Conservation (phyloP, 2,329 filamentous ascomycete species). For the Aspergillus jensenii region DNA sequence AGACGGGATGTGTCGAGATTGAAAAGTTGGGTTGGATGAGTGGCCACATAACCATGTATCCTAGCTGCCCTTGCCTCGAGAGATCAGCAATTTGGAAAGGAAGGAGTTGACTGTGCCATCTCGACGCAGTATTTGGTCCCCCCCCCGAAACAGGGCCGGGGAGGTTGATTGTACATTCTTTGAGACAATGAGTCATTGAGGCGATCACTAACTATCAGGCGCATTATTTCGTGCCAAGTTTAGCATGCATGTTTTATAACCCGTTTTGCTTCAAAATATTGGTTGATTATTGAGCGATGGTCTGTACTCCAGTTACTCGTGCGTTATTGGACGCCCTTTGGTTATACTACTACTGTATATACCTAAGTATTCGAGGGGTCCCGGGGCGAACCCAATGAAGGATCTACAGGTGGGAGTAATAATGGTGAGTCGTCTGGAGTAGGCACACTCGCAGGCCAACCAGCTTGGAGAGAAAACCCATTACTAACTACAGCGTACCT, state of each 20-base stretch:
- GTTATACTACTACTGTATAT: neutral
- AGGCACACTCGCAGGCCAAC: neutral
- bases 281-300: neutral
- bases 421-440: too few species aligned
- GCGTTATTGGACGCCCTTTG: neutral
- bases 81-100: neutral
- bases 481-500: neutral
- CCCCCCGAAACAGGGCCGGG: neutral
- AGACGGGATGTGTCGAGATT: constrained; percentile 38
- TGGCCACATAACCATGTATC: neutral
- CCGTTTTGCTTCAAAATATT: neutral
- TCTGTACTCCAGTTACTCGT: too few species aligned
- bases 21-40: constrained; percentile 33
- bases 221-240: neutral
- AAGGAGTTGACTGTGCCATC: neutral
- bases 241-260: neutral
- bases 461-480: neutral
- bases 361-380: too few species aligned
- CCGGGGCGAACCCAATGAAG: neutral
- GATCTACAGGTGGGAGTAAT: neutral
- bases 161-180: constrained; percentile 2
- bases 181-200: neutral
- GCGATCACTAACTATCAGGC: neutral
- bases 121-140: neutral
- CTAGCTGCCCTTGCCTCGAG: neutral